Evolutionary conservation across 495 filamentous ascomycete species (phyloP).

Genomic region (Annulohypoxylon nitens): DNA sequence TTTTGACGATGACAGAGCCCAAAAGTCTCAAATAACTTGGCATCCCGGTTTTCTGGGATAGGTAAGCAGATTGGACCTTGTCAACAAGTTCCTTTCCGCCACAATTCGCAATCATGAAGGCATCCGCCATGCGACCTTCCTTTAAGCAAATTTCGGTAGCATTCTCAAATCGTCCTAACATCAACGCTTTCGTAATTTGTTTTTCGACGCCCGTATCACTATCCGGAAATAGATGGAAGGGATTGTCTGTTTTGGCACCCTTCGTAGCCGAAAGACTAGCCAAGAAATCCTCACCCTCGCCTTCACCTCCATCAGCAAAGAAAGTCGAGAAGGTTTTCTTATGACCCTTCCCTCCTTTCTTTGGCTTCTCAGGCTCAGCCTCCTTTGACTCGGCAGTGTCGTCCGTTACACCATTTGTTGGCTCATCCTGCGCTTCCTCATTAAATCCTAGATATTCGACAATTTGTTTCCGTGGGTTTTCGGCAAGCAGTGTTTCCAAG

Average conservation of each 20-base stretch:
- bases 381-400: conserved; percentile 53
- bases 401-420: conserved; percentile 63
- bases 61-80: conserved; percentile 92
- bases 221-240: conserved; percentile 77
- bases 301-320: conserved; percentile 78
- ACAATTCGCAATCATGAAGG: conserved; percentile 98
- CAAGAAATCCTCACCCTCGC: conserved; percentile 85
- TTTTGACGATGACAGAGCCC: conserved; percentile 93
- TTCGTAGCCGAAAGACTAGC: conserved; percentile 73
- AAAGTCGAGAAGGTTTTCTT: conserved; percentile 80
- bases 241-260: conserved; percentile 65
- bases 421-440: conserved; percentile 67
- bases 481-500: conserved; percentile 86
- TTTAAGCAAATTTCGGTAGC: conserved; percentile 89
- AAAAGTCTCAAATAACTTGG: conserved; percentile 94
- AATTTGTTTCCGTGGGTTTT: conserved; percentile 82
- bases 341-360: conserved; percentile 52
- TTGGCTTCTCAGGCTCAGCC: conserved; percentile 60
- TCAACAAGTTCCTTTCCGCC: conserved; percentile 94
- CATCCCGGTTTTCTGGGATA: conserved; percentile 80
- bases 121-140: conserved; percentile 91
- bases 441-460: conserved; percentile 89
- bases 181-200: conserved; percentile 85
- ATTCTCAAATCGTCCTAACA: conserved; percentile 90
- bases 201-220: conserved; percentile 85